Percentiles rank a stretch among this genome's conserved stretches.
Evolutionary conservation across 2,329 filamentous ascomycete species (phyloP).

Genomic region (Colletotrichum coccodes): DNA sequence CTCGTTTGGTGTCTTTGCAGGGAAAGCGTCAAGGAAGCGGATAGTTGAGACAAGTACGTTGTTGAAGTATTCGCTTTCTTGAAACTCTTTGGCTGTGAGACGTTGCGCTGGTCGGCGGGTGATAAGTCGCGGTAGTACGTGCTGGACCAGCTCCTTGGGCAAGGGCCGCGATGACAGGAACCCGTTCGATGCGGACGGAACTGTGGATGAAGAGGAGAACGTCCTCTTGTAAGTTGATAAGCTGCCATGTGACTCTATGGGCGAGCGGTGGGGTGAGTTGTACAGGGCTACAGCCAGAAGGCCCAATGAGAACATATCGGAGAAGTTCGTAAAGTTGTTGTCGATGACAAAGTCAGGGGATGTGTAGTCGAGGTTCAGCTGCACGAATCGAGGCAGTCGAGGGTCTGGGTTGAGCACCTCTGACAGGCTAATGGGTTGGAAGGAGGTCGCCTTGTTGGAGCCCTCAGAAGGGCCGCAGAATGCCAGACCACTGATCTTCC

Average conservation of each 20-base stretch:
- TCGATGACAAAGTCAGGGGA: constrained; percentile 96
- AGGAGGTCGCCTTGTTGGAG: constrained; percentile 78
- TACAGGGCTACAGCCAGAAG: constrained; percentile 90
- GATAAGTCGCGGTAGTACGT: constrained; percentile 86
- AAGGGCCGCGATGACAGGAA: constrained; percentile 84
- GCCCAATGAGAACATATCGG: constrained; percentile 95
- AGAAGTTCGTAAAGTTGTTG: constrained; percentile 82
- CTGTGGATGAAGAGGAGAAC: constrained; percentile 80
- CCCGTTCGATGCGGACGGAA: constrained; percentile 84
- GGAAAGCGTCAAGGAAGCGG: constrained; percentile 90
- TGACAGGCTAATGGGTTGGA: constrained; percentile 82
- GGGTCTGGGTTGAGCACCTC: constrained; percentile 89
- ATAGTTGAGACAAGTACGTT: constrained; percentile 97
- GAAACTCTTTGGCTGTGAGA: constrained; percentile 89
- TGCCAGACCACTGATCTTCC: constrained; percentile 96
- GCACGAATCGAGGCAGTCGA: constrained; percentile 82
- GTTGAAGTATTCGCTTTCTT: constrained; percentile 95
- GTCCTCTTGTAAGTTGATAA: constrained; percentile 86
- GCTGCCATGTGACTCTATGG: constrained; percentile 84
- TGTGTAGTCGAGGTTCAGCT: constrained; percentile 91
- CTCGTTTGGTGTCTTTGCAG: constrained; percentile 90
- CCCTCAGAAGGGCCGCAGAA: constrained; percentile 86
- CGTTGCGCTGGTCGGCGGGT: constrained; percentile 88
- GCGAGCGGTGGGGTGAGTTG: constrained; percentile 92
- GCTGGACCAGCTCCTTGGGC: constrained; percentile 79